Percentiles rank a stretch among this genome's conserved stretches.
phyloP scores from a whole-genome alignment of 2,329 filamentous ascomycete species.

The Coniochaeta prunicola region DNA sequence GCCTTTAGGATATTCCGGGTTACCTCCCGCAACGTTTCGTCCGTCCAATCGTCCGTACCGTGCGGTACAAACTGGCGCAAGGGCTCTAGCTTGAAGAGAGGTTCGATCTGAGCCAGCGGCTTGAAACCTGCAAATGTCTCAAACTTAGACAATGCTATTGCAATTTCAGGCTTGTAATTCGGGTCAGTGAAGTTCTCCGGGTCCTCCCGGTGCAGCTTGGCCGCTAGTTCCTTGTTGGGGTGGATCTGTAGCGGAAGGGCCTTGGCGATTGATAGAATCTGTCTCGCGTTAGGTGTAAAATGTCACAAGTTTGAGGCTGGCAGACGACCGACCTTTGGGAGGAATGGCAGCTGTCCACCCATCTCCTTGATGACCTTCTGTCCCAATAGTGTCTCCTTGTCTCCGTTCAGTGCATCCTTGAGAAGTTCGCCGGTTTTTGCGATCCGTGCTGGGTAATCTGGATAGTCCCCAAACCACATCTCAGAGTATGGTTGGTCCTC shows the following conservation, averaged over 20 bases:
- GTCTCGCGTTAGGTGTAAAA: not conserved
- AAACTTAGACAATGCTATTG: slow-evolving; percentile 62
- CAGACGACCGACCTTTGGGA: slow-evolving; percentile 51
- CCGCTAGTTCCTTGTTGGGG: slow-evolving; percentile 60
- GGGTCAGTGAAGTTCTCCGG: slow-evolving; percentile 61
- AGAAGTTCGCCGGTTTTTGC: slow-evolving; percentile 56
- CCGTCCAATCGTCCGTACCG: slow-evolving; percentile 38
- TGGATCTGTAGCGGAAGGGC: slow-evolving; percentile 70
- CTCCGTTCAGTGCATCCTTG: slow-evolving; percentile 53
- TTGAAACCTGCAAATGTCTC: slow-evolving; percentile 74
- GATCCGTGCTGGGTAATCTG: slow-evolving; percentile 58
- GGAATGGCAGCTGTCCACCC: slow-evolving; percentile 59
- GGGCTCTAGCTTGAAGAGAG: slow-evolving; percentile 48
- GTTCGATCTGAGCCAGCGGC: slow-evolving; percentile 50
- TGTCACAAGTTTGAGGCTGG: not conserved
- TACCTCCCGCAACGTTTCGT: slow-evolving; percentile 49
- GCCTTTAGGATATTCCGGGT: slow-evolving; percentile 48
- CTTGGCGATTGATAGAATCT: slow-evolving; percentile 67
- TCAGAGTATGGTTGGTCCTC: slow-evolving; percentile 54
- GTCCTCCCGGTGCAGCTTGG: slow-evolving; percentile 55
- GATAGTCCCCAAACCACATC: slow-evolving; percentile 76
- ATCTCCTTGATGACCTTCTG: slow-evolving; percentile 53
- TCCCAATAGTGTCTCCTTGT: slow-evolving; percentile 58
- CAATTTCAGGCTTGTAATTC: slow-evolving; percentile 78
- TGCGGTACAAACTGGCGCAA: slow-evolving; percentile 46